phyloP scores from a whole-genome alignment of 2,329 filamentous ascomycete species.

The Fusarium irregulare region DNA sequence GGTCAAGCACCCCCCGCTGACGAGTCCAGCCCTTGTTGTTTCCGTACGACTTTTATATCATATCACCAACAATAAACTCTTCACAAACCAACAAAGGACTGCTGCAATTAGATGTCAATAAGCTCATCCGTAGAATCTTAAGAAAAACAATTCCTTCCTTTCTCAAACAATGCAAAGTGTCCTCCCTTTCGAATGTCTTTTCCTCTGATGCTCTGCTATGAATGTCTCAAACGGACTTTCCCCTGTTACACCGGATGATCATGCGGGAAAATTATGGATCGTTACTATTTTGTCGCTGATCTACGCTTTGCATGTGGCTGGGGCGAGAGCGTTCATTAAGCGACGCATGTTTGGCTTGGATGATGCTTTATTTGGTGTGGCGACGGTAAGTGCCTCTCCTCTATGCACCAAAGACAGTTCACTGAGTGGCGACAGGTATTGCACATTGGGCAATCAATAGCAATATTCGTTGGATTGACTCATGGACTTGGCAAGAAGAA shows the following conservation, averaged over 20 bases:
- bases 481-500: constrained; percentile 35
- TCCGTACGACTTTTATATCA: background rate
- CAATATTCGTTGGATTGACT: constrained; percentile 32
- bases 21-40: background rate
- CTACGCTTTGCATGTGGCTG: constrained; percentile 30
- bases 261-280: constrained; percentile 40
- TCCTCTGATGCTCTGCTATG: background rate
- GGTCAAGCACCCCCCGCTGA: background rate
- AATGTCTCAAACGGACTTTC: constrained; percentile 21
- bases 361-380: constrained; percentile 25
- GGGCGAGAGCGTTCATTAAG: constrained; percentile 37
- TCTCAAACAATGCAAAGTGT: background rate
- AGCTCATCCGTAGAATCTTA: background rate
- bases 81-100: background rate
- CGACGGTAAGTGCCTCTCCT: constrained; percentile 13
- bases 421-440: constrained; percentile 11
- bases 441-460: constrained; percentile 31
- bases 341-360: constrained; percentile 39
- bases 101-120: background rate
- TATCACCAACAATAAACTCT: background rate
- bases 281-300: constrained; percentile 38
- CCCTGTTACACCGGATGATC: constrained; percentile 30
- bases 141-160: background rate
- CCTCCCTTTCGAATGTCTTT: background rate
- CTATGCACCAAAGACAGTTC: accelerated